These are phyloP conservation scores for Geum urbanum DNA, from an alignment of 306 rosid species.

Conservation along the genomic window DNA sequence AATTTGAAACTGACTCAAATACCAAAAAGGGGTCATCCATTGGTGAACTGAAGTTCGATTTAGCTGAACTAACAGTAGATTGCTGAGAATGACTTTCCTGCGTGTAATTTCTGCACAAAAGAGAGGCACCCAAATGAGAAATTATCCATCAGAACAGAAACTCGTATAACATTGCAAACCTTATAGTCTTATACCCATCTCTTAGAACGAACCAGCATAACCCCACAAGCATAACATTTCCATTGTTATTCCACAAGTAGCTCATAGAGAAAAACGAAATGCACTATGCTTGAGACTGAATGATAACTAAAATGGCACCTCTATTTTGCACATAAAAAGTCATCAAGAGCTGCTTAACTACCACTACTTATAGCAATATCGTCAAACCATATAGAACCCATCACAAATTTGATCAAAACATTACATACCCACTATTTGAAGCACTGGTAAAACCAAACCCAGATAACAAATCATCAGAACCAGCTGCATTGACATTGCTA, in stretches of 20 bases:
- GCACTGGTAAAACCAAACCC: conserved; percentile 60
- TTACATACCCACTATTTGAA: conserved; percentile 50
- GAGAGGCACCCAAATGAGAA: conserved; percentile 14
- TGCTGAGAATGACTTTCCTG: conserved; percentile 26
- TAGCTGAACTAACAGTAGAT: conserved; percentile 30
- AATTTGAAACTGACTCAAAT: conserved; percentile 55
- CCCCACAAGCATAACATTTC: neutral
- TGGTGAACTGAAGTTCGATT: conserved; percentile 28
- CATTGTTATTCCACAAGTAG: neutral
- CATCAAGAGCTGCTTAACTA: neutral
- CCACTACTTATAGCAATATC: neutral
- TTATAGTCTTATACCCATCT: neutral
- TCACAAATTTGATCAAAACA: neutral
- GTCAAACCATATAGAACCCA: neutral
- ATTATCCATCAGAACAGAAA: neutral
- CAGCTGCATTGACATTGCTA: conserved; percentile 10
- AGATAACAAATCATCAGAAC: conserved; percentile 63
- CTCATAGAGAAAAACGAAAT: neutral
- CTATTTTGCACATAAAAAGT: neutral
- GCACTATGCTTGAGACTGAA: neutral
- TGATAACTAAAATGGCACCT: neutral
- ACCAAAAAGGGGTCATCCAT: conserved; percentile 59
- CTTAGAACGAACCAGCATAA: neutral
- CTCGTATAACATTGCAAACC: neutral
- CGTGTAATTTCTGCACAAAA: conserved; percentile 21